Conservation (phyloP, 2,329 filamentous ascomycete species). For the Epichloe scottii region DNA sequence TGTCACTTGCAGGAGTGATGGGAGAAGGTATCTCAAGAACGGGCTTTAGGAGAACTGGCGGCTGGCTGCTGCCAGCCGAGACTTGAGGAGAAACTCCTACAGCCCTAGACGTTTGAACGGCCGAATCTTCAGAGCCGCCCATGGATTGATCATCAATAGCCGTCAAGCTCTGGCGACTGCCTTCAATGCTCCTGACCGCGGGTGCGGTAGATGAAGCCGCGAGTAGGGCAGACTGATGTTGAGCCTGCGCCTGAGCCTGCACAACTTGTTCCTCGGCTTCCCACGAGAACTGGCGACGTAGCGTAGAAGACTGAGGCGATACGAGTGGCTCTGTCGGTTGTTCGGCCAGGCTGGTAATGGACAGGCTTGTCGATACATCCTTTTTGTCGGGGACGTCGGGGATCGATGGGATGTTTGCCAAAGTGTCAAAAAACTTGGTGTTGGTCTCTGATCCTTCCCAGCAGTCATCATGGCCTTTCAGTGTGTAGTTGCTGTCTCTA, state of each 20-base stretch:
- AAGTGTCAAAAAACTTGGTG: not conserved
- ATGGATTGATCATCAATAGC: not conserved
- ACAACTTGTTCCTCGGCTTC: slow-evolving; percentile 23
- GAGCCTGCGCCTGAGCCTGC: slow-evolving; percentile 5
- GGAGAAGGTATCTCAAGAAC: slow-evolving; percentile 31
- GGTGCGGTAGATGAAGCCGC: not conserved
- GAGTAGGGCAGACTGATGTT: not conserved
- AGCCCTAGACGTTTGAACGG: not conserved
- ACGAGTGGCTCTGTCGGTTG: slow-evolving; percentile 1
- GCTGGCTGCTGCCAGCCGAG: not conserved
- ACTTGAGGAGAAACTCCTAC: not conserved
- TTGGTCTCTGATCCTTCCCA: slow-evolving; percentile 33
- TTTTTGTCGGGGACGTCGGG: not conserved
- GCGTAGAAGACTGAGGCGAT: slow-evolving; percentile 3
- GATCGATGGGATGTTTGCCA: not conserved
- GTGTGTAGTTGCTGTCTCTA: slow-evolving; percentile 50
- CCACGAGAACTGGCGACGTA: slow-evolving; percentile 26
- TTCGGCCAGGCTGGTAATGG: not conserved
- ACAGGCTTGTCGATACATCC: not conserved
- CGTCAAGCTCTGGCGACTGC: not conserved
- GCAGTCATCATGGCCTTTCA: slow-evolving; percentile 56
- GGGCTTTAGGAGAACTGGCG: slow-evolving; percentile 2
- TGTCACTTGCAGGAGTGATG: slow-evolving; percentile 24
- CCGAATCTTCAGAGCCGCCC: not conserved
- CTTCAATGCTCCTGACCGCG: not conserved